Evolutionary conservation across 345 rosid genomes (phyloP).

Genomic region (Gossypium herbaceum): DNA sequence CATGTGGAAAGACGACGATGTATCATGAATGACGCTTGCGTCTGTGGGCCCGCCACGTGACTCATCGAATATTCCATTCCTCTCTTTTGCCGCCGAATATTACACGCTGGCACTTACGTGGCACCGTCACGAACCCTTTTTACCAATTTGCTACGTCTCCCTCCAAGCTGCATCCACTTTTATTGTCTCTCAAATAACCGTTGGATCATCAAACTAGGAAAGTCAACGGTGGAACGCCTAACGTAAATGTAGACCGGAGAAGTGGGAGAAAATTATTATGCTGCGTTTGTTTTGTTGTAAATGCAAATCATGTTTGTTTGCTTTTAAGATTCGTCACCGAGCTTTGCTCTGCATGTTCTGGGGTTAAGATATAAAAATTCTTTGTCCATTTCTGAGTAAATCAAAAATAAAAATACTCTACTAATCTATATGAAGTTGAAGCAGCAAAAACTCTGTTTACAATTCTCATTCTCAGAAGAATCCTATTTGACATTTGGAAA

Average conservation of each 20-base stretch:
- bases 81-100: conserved; percentile 30
- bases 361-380: not conserved
- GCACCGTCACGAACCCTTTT: not conserved
- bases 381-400: not conserved
- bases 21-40: not conserved
- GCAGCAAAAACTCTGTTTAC: not conserved
- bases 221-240: not conserved
- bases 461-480: not conserved
- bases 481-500: not conserved
- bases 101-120: conserved; percentile 37
- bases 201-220: not conserved
- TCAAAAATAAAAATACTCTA: not conserved
- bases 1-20: not conserved
- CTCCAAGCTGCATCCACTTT: not conserved
- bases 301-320: conserved; percentile 24
- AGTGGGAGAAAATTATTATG: not conserved
- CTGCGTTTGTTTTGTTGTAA: not conserved
- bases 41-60: conserved; percentile 38
- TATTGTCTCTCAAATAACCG: not conserved
- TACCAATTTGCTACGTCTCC: not conserved
- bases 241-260: not conserved
- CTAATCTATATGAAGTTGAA: not conserved
- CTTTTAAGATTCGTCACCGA: conserved; percentile 58
- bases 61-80: conserved; percentile 17
- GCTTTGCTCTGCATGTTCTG: conserved; percentile 45